Evolutionary conservation across 78 protist species (phyloP), one percentile per base, ranked within the genome.

Genomic region (Speleostelium caveatum): DNA sequence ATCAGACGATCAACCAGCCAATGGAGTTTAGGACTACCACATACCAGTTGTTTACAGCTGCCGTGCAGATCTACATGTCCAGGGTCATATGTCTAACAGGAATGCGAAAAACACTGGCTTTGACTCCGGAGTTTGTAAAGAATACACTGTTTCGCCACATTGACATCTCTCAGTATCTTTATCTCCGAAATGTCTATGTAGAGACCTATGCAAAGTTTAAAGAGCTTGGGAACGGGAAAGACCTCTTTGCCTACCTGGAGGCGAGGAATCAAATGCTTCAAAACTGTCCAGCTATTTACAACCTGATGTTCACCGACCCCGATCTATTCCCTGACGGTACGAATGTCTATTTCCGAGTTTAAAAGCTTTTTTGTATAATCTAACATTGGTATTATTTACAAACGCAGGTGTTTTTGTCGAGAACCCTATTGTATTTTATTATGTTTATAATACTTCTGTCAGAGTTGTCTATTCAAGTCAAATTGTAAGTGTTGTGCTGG

Each of bases 91-190:
- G 36, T 5, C 30, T 62, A 24, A 62, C 24, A 30, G 69, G 69
- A n/a, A n/a, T 62, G 69, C n/a, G 33, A 62, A 62, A 12, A n/a
- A 62, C 36, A 62, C 69, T 62, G 12, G 69, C 42, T n/a, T 62
- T 62, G 38, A 62, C 69, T 4, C 69, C 69, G 30, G 69, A 62
- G 24, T 62, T 62, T 32, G 32, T 62, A 24, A 62, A 62, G 24
- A 24, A 62, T 62, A 62, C 69, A 30, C 12, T 62, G 24, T 12
- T 10, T 62, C 69, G 12, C 30, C 69, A 62, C 30, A 24, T 62
- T 62, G 69, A 62, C 30, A 62, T 62, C 69, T 12, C 69, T n/a
- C 69, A 62, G 30, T 62, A 30, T 36, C 69, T 62, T 62, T 62
- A 62, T 62, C 12, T 62, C 30, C n/a, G 69, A 62, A 12, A 62